Base-by-base conservation (phyloP, 257 asterid species). In the Solanum corneliomulleri region DNA sequence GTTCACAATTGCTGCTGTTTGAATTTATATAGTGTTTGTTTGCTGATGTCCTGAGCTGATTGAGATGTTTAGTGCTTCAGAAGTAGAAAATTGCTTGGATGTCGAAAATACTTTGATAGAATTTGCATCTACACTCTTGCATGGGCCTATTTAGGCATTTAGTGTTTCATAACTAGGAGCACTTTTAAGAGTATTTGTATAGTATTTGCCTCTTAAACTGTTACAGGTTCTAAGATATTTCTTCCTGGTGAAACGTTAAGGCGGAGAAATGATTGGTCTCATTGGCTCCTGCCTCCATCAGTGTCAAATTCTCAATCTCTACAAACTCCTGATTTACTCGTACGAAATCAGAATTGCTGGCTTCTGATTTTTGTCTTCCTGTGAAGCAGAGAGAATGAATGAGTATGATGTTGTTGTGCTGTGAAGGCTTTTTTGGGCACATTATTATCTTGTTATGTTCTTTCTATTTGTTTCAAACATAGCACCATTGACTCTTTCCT, bases 261-360 rank as follows among this genome's bases (percentile, higher is more conserved):
- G 87, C 86, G 93, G 84, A 92, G 92, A 83, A 87, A 64, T 80
- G 96, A 94, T 81, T 95, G 98, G 97, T 41, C 6, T 69, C 91
- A 87, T 82, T 95, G 98, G 98, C 85, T 94, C 87, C 87, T 95
- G 91, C 88, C 94, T 15, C 82, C 89, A 9, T 25, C 88, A 10
- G 70, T 69, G 6, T 86, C 93, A 47, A 93, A 92, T 83, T 91
- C 94, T 81, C 93, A 88, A 72, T 60, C 93, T 75, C 27, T 87
- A 47, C 87, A 71, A 41, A 70, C 83, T 70, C 91, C 76, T 56
- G 90, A 89, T 85, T 87, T 85, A 89, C 93, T 93, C 71, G 88
- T 92, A 33, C 82, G 87, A 69, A 91, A 86, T 52, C 42, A 44
- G 49, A 16, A 18, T 41, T 39, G n/a, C 25, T 41, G 27, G 78